Evolutionary conservation across 1,284 basidiomycete species (phyloP), one percentile per base, ranked within the genome.

Genomic region (Erythrobasidium hasegawianum): DNA sequence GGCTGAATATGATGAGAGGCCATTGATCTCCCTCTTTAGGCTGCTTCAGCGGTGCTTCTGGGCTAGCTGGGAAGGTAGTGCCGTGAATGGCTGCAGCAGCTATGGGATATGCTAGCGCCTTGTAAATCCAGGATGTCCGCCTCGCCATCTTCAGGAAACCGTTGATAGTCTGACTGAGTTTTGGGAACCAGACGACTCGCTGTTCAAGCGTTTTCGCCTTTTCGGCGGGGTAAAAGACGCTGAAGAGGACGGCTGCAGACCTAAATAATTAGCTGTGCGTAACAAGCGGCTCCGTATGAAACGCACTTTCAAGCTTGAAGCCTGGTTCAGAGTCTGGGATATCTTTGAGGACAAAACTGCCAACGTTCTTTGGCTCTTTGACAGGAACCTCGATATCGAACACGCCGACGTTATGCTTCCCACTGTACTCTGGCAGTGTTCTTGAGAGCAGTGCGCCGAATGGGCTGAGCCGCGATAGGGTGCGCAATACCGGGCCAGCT

Each of bases 1-100:
- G 79, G 52, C 76, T 77, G 70, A 79, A 81, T 50, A 80, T 69
- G 69, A 81, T 71, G 29, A 81, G 57, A 0, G 87, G 87, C 77
- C 77, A 79, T 61, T 77, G 75, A 22, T 68, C 57, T 20, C 54
- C 60, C 9, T 59, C 70, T 29, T 43, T 33, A n/a, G 74, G 74
- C 27, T 50, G 39, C 18, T 52, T 50, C 39, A 80, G 68, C 3
- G 74, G 74, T 0, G 77, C 78, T 50, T 79, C 72, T 59, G 75
- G 71, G 18, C 74, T 52, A 3, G 76, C 75, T 2, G 79, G 79
- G 64, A 80, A 78, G 18, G 77, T 79, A 11, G 75, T 78, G 8
- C 79, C 78, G 68, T 75, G 76, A 41, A 77, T 76, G 16, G 78
- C 74, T 1, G 77, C 72, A n/a, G 75, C 77, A 1, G 77, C 78